phyloP scores from a whole-genome alignment of 352 stramenopile species.

The Phytophthora citrophthora region DNA sequence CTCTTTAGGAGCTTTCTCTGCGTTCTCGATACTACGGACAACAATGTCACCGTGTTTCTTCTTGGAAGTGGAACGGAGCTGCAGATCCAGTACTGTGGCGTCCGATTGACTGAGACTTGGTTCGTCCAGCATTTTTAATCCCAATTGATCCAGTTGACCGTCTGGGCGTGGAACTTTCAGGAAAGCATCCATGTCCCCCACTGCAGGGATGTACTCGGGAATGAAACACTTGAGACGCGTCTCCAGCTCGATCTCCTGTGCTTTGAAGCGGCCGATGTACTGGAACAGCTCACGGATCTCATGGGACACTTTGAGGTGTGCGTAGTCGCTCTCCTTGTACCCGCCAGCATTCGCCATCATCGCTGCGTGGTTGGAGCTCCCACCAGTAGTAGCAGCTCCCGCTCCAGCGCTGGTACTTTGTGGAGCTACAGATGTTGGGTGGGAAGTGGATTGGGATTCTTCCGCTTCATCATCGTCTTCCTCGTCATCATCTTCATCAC shows the following conservation, averaged over 20 bases:
- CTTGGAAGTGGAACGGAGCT: constrained; percentile 94
- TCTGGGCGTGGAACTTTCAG: constrained; percentile 96
- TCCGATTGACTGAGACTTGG: constrained; percentile 93
- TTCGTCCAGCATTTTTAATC: constrained; percentile 95
- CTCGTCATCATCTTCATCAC: constrained; percentile 73
- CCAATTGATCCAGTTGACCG: constrained; percentile 87
- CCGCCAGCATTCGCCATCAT: constrained; percentile 72
- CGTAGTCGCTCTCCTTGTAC: constrained; percentile 92
- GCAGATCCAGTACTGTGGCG: constrained; percentile 94
- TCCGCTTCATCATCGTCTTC: constrained; percentile 67
- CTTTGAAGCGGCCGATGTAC: constrained; percentile 95
- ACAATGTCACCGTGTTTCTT: constrained; percentile 93
- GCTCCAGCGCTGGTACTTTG: constrained; percentile 11
- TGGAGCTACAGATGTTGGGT: constrained; percentile 18
- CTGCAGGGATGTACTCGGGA: constrained; percentile 95
- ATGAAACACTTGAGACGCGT: constrained; percentile 97
- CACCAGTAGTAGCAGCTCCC: constrained; percentile 17
- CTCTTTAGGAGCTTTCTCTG: constrained; percentile 92
- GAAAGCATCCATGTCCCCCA: constrained; percentile 97
- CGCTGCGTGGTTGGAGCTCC: constrained; percentile 46
- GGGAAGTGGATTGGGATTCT: constrained; percentile 33
- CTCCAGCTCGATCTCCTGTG: constrained; percentile 95
- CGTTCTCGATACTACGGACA: constrained; percentile 95
- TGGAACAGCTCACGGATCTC: constrained; percentile 94
- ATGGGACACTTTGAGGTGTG: constrained; percentile 87